These are phyloP conservation scores for Cryomyces minteri DNA, from an alignment of 495 filamentous ascomycete species.

Conservation along the genomic window DNA sequence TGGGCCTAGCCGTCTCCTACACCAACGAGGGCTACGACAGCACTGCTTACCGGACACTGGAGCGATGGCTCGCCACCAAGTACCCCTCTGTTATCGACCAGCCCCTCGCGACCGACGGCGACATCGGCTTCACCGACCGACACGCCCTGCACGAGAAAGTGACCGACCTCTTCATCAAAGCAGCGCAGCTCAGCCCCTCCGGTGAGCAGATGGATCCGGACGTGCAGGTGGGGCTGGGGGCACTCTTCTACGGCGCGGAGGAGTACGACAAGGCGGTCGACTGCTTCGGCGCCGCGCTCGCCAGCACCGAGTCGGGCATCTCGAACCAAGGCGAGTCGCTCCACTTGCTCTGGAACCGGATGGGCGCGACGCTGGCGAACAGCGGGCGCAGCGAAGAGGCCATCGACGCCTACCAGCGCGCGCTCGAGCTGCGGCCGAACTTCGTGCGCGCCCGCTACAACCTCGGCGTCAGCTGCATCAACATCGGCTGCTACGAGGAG, in stretches of 20 bases:
- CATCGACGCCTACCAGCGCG: constrained; percentile 88
- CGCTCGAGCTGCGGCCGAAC: constrained; percentile 73
- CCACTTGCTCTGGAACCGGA: constrained; percentile 93
- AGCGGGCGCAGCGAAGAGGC: constrained; percentile 83
- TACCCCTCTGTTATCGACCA: constrained; percentile 62
- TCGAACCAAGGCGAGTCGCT: constrained; percentile 59
- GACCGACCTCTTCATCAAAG: constrained; percentile 74
- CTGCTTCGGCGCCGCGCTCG: constrained; percentile 84
- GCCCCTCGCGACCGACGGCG: constrained; percentile 42
- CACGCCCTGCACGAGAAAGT: constrained; percentile 78
- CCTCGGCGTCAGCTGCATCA: constrained; percentile 89
- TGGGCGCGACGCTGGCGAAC: constrained; percentile 93
- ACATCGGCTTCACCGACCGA: constrained; percentile 84
- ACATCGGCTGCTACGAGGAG: constrained; percentile 86
- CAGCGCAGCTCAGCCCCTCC: constrained; percentile 75
- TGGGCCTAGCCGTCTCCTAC: constrained; percentile 94
- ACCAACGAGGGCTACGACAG: constrained; percentile 98
- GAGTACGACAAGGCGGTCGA: constrained; percentile 98
- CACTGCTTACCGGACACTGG: constrained; percentile 87
- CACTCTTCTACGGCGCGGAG: constrained; percentile 94
- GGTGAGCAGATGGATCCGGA: constrained; percentile 91
- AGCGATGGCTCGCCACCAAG: constrained; percentile 87
- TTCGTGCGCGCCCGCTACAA: constrained; percentile 96
- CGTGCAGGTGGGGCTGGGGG: constrained; percentile 91
- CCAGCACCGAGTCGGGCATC: constrained; percentile 58